phyloP scores from a whole-genome alignment of 345 rosid species.

The Eucalyptus cladocalyx region DNA sequence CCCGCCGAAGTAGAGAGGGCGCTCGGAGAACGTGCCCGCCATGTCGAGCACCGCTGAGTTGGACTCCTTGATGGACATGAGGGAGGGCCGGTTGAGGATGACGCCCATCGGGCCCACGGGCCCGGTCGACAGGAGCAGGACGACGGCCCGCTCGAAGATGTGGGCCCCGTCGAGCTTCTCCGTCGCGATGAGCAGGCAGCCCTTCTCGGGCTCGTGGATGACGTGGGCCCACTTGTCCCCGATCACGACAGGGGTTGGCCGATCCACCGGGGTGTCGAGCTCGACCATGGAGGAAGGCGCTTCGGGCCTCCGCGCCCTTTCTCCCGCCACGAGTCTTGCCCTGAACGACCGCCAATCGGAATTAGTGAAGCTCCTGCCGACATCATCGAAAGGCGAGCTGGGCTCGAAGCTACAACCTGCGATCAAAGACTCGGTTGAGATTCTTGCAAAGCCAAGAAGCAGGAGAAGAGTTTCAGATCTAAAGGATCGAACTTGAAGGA shows the following conservation, averaged over 20 bases:
- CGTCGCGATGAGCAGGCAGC: constrained; percentile 77
- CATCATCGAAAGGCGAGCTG: not conserved
- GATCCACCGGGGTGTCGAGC: constrained; percentile 20
- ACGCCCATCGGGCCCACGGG: constrained; percentile 70
- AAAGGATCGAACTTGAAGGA: not conserved
- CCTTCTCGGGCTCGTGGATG: constrained; percentile 69
- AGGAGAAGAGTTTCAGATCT: not conserved
- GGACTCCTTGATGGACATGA: constrained; percentile 75
- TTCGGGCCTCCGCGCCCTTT: constrained; percentile 13
- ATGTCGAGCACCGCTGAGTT: constrained; percentile 36
- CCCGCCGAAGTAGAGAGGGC: constrained; percentile 79
- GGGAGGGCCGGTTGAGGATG: constrained; percentile 77
- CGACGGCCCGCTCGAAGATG: constrained; percentile 76
- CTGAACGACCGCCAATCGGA: constrained; percentile 73
- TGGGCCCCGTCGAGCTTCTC: constrained; percentile 85
- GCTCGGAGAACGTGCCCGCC: constrained; percentile 51
- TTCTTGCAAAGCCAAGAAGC: not conserved
- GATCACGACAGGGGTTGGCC: constrained; percentile 6
- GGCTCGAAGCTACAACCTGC: constrained; percentile 44
- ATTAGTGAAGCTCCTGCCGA: constrained; percentile 7
- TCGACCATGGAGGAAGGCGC: constrained; percentile 16
- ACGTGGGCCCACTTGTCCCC: constrained; percentile 81
- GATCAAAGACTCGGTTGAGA: not conserved
- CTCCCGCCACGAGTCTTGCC: constrained; percentile 63
- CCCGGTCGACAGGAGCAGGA: constrained; percentile 63